Percentiles rank a stretch among this genome's conserved stretches.
Evolutionary conservation across 2,329 filamentous ascomycete genomes (phyloP).

Genomic region (Diaporthe ilicicola): DNA sequence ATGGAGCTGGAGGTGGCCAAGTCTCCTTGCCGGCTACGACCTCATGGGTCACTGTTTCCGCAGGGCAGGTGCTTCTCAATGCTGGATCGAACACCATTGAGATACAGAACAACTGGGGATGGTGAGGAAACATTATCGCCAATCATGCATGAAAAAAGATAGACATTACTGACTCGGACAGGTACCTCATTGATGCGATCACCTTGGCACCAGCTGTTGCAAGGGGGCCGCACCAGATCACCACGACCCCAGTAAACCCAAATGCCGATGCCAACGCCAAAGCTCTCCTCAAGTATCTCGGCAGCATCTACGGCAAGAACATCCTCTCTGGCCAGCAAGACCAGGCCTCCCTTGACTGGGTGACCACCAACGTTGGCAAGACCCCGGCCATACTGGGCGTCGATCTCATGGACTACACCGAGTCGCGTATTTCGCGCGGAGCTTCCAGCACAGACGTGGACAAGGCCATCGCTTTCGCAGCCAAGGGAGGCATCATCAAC

Average conservation of each 20-base stretch:
- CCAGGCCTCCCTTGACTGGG: constrained; percentile 51
- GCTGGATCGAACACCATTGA: not conserved
- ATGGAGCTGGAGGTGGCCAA: not conserved
- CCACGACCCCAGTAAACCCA: constrained; percentile 42
- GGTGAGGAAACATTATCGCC: not conserved
- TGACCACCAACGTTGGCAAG: constrained; percentile 54
- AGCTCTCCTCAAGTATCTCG: constrained; percentile 51
- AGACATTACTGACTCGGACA: not conserved
- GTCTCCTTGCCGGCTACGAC: constrained; percentile 8
- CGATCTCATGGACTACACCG: constrained; percentile 59
- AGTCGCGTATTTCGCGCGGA: constrained; percentile 53
- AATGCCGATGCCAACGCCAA: constrained; percentile 48
- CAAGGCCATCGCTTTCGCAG: constrained; percentile 53
- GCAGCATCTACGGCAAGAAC: constrained; percentile 35
- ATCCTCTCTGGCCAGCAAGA: constrained; percentile 60
- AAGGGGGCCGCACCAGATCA: not conserved
- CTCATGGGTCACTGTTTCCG: not conserved
- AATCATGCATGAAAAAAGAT: accelerated
- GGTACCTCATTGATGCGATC: constrained; percentile 47
- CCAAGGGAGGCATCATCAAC: constrained; percentile 55
- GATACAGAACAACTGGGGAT: constrained; percentile 16
- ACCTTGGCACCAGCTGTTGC: constrained; percentile 38
- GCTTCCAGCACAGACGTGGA: constrained; percentile 52
- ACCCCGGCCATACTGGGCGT: constrained; percentile 55
- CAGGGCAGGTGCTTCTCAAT: constrained; percentile 1